Conservation (phyloP, 371 early-diverging fungal species). For the Zopfochytrium polystomum region DNA sequence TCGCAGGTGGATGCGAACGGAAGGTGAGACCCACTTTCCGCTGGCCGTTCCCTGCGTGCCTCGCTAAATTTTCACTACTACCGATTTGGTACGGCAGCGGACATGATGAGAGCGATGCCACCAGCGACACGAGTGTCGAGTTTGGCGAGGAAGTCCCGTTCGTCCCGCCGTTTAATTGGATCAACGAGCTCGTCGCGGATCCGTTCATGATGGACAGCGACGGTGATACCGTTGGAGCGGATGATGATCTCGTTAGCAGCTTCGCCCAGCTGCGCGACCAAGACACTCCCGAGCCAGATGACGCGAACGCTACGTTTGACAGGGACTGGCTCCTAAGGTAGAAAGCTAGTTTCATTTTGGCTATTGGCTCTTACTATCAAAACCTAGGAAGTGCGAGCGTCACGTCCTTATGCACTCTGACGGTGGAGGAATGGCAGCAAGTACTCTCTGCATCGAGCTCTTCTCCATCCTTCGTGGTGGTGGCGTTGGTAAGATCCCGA, state of each 20-base stretch:
- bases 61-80: too few relatives aligned
- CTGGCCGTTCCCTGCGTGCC: too few relatives aligned
- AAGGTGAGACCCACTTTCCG: too few relatives aligned
- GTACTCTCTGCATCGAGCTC: constrained; percentile 43
- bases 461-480: constrained; percentile 39
- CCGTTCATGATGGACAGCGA: constrained; percentile 23
- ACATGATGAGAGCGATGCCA: too few relatives aligned
- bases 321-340: constrained; percentile 34
- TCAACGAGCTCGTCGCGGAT: too few relatives aligned
- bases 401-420: constrained; percentile 27
- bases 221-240: constrained; percentile 13
- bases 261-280: neutral
- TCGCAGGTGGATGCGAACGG: too few relatives aligned
- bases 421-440: constrained; percentile 21
- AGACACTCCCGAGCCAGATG: neutral
- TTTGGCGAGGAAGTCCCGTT: neutral
- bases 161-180: too few relatives aligned
- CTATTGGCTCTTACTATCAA: too few relatives aligned
- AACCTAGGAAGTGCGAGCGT: constrained; percentile 38
- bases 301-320: constrained; percentile 12
- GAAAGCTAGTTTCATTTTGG: neutral
- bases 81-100: too few relatives aligned
- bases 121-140: too few relatives aligned
- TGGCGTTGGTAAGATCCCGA: constrained; percentile 9
- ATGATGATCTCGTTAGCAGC: neutral